phyloP scores from a whole-genome alignment of 78 protist species.

The Diacronema lutheri region DNA sequence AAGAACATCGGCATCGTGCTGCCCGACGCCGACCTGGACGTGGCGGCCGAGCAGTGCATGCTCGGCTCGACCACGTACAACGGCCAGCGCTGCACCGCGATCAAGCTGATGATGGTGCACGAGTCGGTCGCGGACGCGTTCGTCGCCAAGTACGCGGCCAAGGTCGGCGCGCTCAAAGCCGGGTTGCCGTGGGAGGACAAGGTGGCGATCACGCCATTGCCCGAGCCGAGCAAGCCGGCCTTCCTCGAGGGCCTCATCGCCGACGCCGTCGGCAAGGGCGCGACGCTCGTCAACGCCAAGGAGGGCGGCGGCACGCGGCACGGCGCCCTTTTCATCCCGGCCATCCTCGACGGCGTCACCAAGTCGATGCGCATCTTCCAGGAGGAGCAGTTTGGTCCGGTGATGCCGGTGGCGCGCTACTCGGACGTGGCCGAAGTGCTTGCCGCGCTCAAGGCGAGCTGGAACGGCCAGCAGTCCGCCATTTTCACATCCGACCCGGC shows the following conservation, averaged over 20 bases:
- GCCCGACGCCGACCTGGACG: conserved; percentile 6
- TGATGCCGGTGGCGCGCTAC: conserved; percentile 22
- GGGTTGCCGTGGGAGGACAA: conserved; percentile 50
- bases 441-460: not conserved
- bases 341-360: conserved; percentile 25
- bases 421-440: not conserved
- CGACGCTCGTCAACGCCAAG: not conserved
- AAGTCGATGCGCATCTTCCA: conserved; percentile 12
- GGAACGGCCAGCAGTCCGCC: conserved; percentile 38
- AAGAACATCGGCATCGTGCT: conserved; percentile 16
- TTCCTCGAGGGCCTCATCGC: not conserved
- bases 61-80: conserved; percentile 38
- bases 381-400: conserved; percentile 61
- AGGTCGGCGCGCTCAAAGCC: conserved; percentile 24
- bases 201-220: conserved; percentile 43
- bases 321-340: conserved; percentile 7
- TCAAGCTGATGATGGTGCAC: conserved; percentile 35
- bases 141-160: not conserved
- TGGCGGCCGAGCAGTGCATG: conserved; percentile 22
- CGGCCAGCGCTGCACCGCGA: conserved; percentile 60
- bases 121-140: not conserved
- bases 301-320: not conserved
- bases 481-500: conserved; percentile 7
- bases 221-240: conserved; percentile 34
- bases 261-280: conserved; percentile 39